Evolutionary conservation across 768 basidiomycete species (phyloP), one percentile per base, ranked within the genome.

Genomic region (Amanita polypyramis): DNA sequence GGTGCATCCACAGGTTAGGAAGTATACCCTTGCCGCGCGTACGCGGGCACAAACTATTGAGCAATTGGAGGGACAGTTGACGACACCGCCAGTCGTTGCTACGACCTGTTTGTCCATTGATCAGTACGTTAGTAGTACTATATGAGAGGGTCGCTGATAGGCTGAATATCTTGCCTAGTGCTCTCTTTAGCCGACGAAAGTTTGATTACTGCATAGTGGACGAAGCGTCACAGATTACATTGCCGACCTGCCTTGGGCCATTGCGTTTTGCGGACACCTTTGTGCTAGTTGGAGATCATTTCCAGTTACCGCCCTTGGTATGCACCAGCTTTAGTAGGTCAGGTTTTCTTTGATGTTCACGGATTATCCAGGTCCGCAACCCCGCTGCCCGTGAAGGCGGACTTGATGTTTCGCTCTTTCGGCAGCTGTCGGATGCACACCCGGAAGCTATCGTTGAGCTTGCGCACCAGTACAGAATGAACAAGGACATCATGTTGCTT

Each of bases 201-300:
- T 99, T 98, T 58, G 93, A 99, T 60, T 93, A 90, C 57, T 98
- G 95, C 65, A 96, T 99, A 48, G 85, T 99, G 14, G 96, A 98
- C 52, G 96, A 99, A 62, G 96, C 96, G 0, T 97, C 96, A 0
- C 95, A 98, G 60, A 93, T 97, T 53, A 98, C 96, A 0, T 65
- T 98, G 1, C 96, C 96, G 0, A 95, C 93, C 0, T 97, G 92
- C 57, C 70, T 98, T 1, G 96, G 96, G 4, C 96, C 96, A 0
- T 68, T 98, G 2, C 80, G 93, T 1, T 89, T 84, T 56, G 92
- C 94, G 1, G 77, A 92, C 43, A 89, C 75, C 35, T 99, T 97
- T 54, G 78, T 98, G 4, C 81, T 98, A 10, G 95, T 98, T 14
- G 96, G 96, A 5, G 96, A 98, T 60, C 96, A 99, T 65, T 91